A percentile compares a stretch with the other conserved stretches of the same genome.
Conservation (phyloP, 768 basidiomycete species). For the Leccinum aurantiacum region DNA sequence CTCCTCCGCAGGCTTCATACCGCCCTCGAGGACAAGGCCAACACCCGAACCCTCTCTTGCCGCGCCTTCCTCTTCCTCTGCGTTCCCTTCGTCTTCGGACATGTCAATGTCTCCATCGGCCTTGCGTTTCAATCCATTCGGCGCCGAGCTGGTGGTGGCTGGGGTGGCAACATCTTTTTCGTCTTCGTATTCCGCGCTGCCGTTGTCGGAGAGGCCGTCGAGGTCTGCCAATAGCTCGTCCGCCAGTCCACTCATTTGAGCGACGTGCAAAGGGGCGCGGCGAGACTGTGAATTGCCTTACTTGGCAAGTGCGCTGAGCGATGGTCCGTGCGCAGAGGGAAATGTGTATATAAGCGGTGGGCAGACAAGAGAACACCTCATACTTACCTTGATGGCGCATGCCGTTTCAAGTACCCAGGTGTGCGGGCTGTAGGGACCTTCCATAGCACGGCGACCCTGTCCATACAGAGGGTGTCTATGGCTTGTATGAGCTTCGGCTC, state of each 20-base stretch:
- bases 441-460: slow-evolving; percentile 58
- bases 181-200: slow-evolving; percentile 50
- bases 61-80: slow-evolving; percentile 38
- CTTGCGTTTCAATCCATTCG: slow-evolving; percentile 60
- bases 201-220: slow-evolving; percentile 77
- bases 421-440: slow-evolving; percentile 52
- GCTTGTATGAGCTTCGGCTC: slow-evolving; percentile 63
- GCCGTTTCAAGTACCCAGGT: slow-evolving; percentile 53
- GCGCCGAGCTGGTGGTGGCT: slow-evolving; percentile 17
- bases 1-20: slow-evolving; percentile 92
- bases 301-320: background rate
- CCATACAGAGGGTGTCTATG: slow-evolving; percentile 43
- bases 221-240: slow-evolving; percentile 93
- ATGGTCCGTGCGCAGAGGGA: slow-evolving; percentile 28
- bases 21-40: slow-evolving; percentile 77
- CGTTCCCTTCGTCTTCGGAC: slow-evolving; percentile 53
- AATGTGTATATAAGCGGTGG: slow-evolving; percentile 31
- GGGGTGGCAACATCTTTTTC: slow-evolving; percentile 27
- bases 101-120: slow-evolving; percentile 54
- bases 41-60: slow-evolving; percentile 44
- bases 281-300: slow-evolving; percentile 2
- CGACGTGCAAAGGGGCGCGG: background rate
- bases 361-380: slow-evolving; percentile 29
- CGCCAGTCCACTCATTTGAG: slow-evolving; percentile 74
- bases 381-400: slow-evolving; percentile 67